A percentile compares a stretch with the other conserved stretches of the same genome.
phyloP scores from a whole-genome alignment of 306 rosid species.

The Quercus gilva region DNA sequence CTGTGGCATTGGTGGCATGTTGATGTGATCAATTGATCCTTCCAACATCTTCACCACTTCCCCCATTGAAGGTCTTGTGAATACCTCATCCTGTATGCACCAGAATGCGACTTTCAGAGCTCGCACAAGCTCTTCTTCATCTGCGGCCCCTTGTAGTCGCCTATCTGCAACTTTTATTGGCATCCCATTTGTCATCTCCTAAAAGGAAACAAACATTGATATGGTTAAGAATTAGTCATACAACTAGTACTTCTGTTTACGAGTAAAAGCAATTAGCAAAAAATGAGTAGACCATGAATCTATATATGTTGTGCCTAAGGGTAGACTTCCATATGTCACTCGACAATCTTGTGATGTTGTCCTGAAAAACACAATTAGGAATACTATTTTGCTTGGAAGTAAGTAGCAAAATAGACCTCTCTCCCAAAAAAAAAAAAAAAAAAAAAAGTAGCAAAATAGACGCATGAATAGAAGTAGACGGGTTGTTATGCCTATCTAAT shows the following conservation, averaged over 20 bases:
- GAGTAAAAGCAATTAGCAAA: neutral
- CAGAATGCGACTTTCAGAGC: conserved; percentile 80
- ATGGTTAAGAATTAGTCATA: conserved; percentile 11
- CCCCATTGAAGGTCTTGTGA: conserved; percentile 86
- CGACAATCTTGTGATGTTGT: too few relatives aligned
- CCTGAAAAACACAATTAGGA: too few relatives aligned
- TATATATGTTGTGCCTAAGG: too few relatives aligned
- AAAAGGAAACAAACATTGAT: conserved; percentile 12
- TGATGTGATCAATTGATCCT: conserved; percentile 47
- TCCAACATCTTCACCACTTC: conserved; percentile 88
- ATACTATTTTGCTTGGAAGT: too few relatives aligned
- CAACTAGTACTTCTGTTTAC: neutral
- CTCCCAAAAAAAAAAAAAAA: too few relatives aligned
- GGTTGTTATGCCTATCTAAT: too few relatives aligned
- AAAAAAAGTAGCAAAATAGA: too few relatives aligned
- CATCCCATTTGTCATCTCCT: conserved; percentile 70
- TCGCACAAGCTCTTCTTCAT: conserved; percentile 69
- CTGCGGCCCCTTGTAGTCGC: conserved; percentile 72
- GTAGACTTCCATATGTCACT: too few relatives aligned
- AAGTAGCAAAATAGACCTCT: too few relatives aligned
- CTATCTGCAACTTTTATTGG: conserved; percentile 66
- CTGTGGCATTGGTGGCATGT: conserved; percentile 92
- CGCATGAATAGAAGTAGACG: too few relatives aligned
- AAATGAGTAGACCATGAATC: too few relatives aligned
- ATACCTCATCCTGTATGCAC: conserved; percentile 96